Evolutionary conservation across 1,284 basidiomycete genomes (phyloP), one percentile per base, ranked within the genome.

Genomic region (Boletus mariae): DNA sequence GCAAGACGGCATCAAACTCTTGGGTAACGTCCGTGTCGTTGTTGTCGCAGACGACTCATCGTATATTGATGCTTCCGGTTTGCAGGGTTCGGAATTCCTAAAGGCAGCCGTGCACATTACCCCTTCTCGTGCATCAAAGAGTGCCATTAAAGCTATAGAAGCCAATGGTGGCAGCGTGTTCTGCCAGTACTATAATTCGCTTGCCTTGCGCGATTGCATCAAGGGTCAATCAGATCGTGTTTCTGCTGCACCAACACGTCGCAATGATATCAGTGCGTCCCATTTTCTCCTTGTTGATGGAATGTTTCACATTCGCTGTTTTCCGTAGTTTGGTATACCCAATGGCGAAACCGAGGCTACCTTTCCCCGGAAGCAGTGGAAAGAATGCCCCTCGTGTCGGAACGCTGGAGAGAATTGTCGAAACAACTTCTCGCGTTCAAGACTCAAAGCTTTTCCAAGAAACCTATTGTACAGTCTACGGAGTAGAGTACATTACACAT

Each of bases 121-220:
- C 17, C 83, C 94, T 31, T 93, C 94, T 4, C 80, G 91, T 54
- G 96, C 92, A 13, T 94, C 92, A 6, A 85, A 90, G 66, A 82
- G 82, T 46, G 95, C 96, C 2, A 94, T 98, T 49, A 71, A 82
- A 47, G 90, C 93, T 0, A 83, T 99, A 52, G 91, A 98, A 66
- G 75, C 75, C 10, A 79, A 78, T 4, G 93, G 94, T 15, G 97
- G 96, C 17, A 82, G 83, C 45, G 84, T 98, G 23, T 84, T 90
- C 47, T 95, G 94, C 74, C 87, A 92, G 63, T 98, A 94, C 71
- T 96, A 98, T 75, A 99, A 98, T 69, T 74, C 80, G 10, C 78
- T 96, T 46, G 86, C 90, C 1, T 76, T 99, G 47, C 80, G 85
- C 38, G 91, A 94, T 63, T 87, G 89, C 59, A 72, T 94, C 49